Base-by-base conservation (phyloP, 257 asterid species). In the Ajuga chamaepitys region DNA sequence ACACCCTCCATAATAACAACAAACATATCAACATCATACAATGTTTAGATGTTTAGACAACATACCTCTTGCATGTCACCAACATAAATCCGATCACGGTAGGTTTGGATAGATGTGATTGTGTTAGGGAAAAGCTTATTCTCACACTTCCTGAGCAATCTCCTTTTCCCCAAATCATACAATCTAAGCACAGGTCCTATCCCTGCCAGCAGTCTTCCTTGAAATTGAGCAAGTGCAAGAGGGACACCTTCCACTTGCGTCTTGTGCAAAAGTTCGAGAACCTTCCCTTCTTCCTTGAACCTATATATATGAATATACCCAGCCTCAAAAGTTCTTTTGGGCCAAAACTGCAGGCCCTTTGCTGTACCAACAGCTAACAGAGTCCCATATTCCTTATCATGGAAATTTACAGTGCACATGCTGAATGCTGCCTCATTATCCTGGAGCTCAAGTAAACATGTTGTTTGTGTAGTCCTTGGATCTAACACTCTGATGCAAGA, bases 51-150 rank as follows among this genome's bases (percentile, higher is more conserved):
- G 57, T 42, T 71, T 30, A 35, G 51, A 72, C 46, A 74, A 11
- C 78, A 66, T 88, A 94, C 99, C 97, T 94, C 99, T 75, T 94
- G 99, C 84, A 94, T 94, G 76, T 94, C 99, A 70, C 99, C 99
- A 58, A 94, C 98, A 63, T 90, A 94, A 60, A 94, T 94, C 53
- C 98, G 89, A 72, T 94, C 98, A 58, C 97, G 97, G 70, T 94
- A 94, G 61, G 98, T 86, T 62, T 88, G 90, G 70, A 94, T 91
- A 58, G 98, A 82, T 41, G 88, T 81, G 78, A 94, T 86, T 1
- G 95, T 67, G 70, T 83, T 91, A 10, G 99, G 99, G 69, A 94
- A 91, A 70, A 88, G 57, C 85, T 94, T 94, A 74, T 94, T 91
- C 85, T 94, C 98, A 74, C 99, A 94, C 80, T 91, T 94, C 67